These are phyloP conservation scores for Beverwykella pulmonaria DNA, from an alignment of 495 filamentous ascomycete species.

Conservation along the genomic window DNA sequence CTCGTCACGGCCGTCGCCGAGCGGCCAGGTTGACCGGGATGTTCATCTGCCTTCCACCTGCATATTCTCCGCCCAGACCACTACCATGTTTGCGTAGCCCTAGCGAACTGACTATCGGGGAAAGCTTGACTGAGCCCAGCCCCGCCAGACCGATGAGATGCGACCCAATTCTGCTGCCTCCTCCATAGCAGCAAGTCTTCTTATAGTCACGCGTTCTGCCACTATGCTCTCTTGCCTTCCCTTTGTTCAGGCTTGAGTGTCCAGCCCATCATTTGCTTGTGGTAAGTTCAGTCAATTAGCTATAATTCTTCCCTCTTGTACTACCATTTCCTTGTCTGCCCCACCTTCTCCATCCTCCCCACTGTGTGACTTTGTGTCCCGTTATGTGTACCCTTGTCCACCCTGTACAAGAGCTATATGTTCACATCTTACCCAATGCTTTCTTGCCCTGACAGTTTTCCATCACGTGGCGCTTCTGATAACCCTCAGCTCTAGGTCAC, in stretches of 20 bases:
- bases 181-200: conserved; percentile 16
- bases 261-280: conserved; percentile 25
- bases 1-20: neutral
- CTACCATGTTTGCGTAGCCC: conserved; percentile 9
- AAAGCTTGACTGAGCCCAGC: conserved; percentile 25
- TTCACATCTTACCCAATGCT: neutral
- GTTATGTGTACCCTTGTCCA: conserved; percentile 7
- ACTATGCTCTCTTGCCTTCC: neutral
- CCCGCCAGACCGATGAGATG: conserved; percentile 22
- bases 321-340: neutral
- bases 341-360: neutral
- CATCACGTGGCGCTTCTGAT: conserved; percentile 29
- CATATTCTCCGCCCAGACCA: conserved; percentile 25
- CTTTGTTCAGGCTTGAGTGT: conserved; percentile 17
- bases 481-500: conserved; percentile 14
- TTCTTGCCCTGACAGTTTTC: neutral
- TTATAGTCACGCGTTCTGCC: conserved; percentile 29
- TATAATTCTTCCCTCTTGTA: neutral
- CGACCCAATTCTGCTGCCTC: conserved; percentile 30
- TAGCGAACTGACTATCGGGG: conserved; percentile 14
- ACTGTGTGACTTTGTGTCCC: conserved; percentile 9
- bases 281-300: conserved; percentile 15
- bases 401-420: conserved; percentile 10
- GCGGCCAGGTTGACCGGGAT: neutral
- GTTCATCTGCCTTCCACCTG: conserved; percentile 3